Conservation (phyloP, 768 basidiomycete species). For the Boletus pseudo-olivaceus region DNA sequence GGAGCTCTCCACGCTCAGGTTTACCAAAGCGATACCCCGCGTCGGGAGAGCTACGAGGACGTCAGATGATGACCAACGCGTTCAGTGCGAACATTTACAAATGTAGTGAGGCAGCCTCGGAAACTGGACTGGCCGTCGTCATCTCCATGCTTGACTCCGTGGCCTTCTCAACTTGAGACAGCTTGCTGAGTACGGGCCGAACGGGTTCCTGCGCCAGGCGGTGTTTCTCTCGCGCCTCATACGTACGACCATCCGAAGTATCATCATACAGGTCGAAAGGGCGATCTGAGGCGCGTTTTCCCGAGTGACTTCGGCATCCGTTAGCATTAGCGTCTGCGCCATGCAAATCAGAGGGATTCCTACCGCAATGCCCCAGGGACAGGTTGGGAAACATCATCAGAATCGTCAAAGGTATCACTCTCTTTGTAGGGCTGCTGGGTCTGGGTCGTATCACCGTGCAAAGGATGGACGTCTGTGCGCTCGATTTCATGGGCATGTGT, state of each 20-base stretch:
- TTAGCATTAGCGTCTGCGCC: conserved; percentile 6
- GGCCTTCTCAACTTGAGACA: neutral
- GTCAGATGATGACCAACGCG: neutral
- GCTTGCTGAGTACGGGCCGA: neutral
- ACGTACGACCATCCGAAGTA: neutral
- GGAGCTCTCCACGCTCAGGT: neutral
- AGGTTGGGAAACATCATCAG: neutral
- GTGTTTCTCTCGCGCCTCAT: neutral
- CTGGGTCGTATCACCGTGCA: neutral
- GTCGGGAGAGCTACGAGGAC: neutral
- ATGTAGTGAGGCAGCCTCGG: neutral
- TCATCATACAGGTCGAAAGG: neutral
- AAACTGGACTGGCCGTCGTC: neutral
- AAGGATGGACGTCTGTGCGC: neutral
- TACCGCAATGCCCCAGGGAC: neutral
- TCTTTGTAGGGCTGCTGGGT: neutral
- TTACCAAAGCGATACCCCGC: neutral
- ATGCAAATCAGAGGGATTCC: neutral
- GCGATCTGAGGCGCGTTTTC: neutral
- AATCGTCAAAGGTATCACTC: neutral
- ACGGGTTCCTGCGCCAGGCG: neutral
- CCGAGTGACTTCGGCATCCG: neutral
- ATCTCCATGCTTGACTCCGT: neutral
- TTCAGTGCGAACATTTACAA: conserved; percentile 4
- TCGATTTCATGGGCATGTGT: neutral